Evolutionary conservation across 2,329 filamentous ascomycete genomes (phyloP), one percentile per base, ranked within the genome.

Genomic region (Echinosphaeria canescens): DNA sequence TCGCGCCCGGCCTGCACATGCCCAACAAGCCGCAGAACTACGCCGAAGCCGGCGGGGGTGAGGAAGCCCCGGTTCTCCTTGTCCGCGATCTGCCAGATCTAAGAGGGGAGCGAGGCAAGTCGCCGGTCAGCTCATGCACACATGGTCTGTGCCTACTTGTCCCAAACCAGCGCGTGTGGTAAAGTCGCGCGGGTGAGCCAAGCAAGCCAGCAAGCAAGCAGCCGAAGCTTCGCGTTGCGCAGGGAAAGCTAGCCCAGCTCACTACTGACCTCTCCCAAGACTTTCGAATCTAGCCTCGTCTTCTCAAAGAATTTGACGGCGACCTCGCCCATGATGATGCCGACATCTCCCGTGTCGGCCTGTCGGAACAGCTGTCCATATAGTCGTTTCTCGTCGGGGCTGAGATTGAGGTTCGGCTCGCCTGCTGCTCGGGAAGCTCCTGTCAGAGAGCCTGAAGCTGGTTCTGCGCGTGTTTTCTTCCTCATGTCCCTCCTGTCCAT

Each of bases 31-130:
- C 88, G 70, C 44, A 98, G 54, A 30, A 91, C 88, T 45, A 92
- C 68, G 33, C 84, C 80, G 53, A 98, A 98, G 45, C 85, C 88
- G 23, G 82, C 69, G 13, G 82, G 82, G 18, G 84, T 93, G 37
- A 98, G 59, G 38, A 95, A 76, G 27, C 88, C 88, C 36, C 84
- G 71, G 55, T 98, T 98, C 55, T 95, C 85, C 37, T 69, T 82
- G 54, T 98, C 88, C 38, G 88, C 85, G 47, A 98, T 88, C 54
- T 95, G 85, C 88, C 88, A 98, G 62, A 98, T 95, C 78, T 92
- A 49, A n/a, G n/a, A n/a, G n/a, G n/a, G n/a, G n/a, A n/a, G n/a
- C n/a, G n/a, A n/a, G n/a, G n/a, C n/a, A n/a, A n/a, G n/a, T n/a
- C n/a, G n/a, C n/a, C n/a, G n/a, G n/a, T n/a, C n/a, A n/a, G n/a